Evolutionary conservation across 2,329 filamentous ascomycete genomes (phyloP).

Genomic region (Sporothrix dimorphospora): DNA sequence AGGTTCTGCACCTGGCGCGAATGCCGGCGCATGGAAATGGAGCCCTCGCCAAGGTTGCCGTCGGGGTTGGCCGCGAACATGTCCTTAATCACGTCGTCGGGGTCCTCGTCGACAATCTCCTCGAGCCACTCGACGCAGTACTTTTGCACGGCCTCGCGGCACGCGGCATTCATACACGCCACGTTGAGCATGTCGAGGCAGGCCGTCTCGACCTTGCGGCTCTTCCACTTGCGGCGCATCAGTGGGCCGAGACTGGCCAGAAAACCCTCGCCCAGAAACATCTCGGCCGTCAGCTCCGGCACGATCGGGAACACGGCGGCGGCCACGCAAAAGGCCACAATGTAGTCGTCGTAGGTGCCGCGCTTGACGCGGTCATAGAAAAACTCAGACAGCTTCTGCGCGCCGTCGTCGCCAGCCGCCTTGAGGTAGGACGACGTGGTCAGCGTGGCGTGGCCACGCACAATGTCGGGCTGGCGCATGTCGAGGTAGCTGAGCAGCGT

Average conservation of each 20-base stretch:
- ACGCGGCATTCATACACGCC: slow-evolving; percentile 82
- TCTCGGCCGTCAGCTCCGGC: slow-evolving; percentile 70
- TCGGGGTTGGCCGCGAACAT: slow-evolving; percentile 56
- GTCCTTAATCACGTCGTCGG: slow-evolving; percentile 56
- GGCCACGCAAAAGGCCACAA: slow-evolving; percentile 91
- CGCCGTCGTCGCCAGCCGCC: slow-evolving; percentile 70
- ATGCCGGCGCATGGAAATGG: slow-evolving; percentile 63
- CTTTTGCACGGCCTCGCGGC: slow-evolving; percentile 80
- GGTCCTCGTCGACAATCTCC: slow-evolving; percentile 75
- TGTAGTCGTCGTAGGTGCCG: slow-evolving; percentile 83
- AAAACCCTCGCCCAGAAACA: slow-evolving; percentile 91
- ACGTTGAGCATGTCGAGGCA: slow-evolving; percentile 89
- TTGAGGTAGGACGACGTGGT: slow-evolving; percentile 84
- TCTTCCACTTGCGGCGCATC: slow-evolving; percentile 80
- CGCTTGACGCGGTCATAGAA: slow-evolving; percentile 72
- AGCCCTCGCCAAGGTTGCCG: slow-evolving; percentile 62
- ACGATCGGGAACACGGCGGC: slow-evolving; percentile 85
- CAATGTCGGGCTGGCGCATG: slow-evolving; percentile 71
- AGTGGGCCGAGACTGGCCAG: slow-evolving; percentile 74
- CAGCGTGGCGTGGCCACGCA: slow-evolving; percentile 80
- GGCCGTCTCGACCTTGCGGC: slow-evolving; percentile 80
- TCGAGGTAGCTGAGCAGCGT: slow-evolving; percentile 86
- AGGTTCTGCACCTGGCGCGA: slow-evolving; percentile 64
- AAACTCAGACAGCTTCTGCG: slow-evolving; percentile 71
- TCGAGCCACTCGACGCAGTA: slow-evolving; percentile 87